Evolutionary conservation across 2,329 filamentous ascomycete species (phyloP).

Genomic region (Zasmidium citrigriseum): DNA sequence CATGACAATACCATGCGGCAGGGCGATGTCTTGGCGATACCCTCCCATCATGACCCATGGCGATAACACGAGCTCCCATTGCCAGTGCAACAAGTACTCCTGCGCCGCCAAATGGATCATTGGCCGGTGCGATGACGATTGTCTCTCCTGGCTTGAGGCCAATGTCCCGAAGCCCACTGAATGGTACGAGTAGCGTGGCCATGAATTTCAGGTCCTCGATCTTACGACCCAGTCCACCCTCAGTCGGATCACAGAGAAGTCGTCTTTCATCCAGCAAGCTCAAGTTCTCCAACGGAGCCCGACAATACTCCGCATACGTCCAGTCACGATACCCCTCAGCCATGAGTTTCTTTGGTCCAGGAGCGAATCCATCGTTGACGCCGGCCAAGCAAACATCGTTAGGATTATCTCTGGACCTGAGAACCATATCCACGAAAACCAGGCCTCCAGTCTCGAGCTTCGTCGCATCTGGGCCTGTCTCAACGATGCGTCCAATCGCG

Average conservation of each 20-base stretch:
- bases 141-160: slow-evolving; percentile 45
- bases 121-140: slow-evolving; percentile 50
- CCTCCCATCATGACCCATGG: slow-evolving; percentile 16
- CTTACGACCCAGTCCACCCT: slow-evolving; percentile 41
- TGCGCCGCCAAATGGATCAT: slow-evolving; percentile 51
- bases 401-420: slow-evolving; percentile 41
- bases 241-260: slow-evolving; percentile 15
- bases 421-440: slow-evolving; percentile 38
- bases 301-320: slow-evolving; percentile 38
- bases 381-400: slow-evolving; percentile 32
- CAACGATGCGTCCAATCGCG: slow-evolving; percentile 39
- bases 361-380: slow-evolving; percentile 33
- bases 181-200: slow-evolving; percentile 41
- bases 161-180: slow-evolving; percentile 48
- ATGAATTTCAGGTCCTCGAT: slow-evolving; percentile 44
- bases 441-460: slow-evolving; percentile 38
- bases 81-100: slow-evolving; percentile 51
- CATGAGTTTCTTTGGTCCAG: slow-evolving; percentile 36
- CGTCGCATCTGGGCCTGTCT: slow-evolving; percentile 40
- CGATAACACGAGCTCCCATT: slow-evolving; percentile 55
- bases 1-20: not conserved
- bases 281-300: slow-evolving; percentile 41
- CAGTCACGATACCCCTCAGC: slow-evolving; percentile 40
- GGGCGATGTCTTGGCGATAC: not conserved
- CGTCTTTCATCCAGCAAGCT: slow-evolving; percentile 36